These are phyloP conservation scores for Periconia sp. DNA, from an alignment of 2,329 filamentous ascomycete genomes.

Conservation along the genomic window DNA sequence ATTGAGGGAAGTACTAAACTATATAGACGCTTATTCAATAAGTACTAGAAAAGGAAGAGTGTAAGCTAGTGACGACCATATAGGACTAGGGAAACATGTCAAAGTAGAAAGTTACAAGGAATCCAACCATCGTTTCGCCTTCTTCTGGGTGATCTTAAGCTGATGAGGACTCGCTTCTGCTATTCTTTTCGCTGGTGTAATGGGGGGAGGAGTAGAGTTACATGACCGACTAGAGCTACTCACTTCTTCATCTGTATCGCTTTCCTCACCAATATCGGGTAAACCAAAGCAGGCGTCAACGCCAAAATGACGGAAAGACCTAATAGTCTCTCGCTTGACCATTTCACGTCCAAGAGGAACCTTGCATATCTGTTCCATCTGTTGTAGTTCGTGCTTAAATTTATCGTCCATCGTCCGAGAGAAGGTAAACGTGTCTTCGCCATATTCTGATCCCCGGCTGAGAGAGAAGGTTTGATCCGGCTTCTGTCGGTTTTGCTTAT, in stretches of 20 bases:
- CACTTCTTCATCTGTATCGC: constrained; percentile 6
- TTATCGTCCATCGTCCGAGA: constrained; percentile 6
- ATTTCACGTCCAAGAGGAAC: constrained; percentile 5
- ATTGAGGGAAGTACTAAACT: constrained; percentile 4
- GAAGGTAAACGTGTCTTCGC: constrained; percentile 6
- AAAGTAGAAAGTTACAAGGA: constrained; percentile 6
- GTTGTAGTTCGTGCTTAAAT: constrained; percentile 5
- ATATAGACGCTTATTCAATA: constrained; percentile 4
- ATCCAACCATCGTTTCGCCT: constrained; percentile 6
- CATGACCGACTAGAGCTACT: constrained; percentile 5
- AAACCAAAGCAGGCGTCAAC: constrained; percentile 5
- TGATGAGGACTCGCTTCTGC: constrained; percentile 4
- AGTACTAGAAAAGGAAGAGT: constrained; percentile 6
- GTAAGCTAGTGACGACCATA: constrained; percentile 6
- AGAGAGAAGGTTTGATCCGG: constrained; percentile 5
- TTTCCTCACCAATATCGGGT: constrained; percentile 5
- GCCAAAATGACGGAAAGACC: constrained; percentile 4
- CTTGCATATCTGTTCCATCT: constrained; percentile 6
- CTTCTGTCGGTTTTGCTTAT: constrained; percentile 5
- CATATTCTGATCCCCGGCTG: constrained; percentile 5
- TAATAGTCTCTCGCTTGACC: constrained; percentile 5
- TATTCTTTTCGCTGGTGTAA: constrained; percentile 6
- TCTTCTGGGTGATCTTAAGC: constrained; percentile 6
- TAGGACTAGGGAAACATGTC: constrained; percentile 5
- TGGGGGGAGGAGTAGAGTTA: constrained; percentile 5